Evolutionary conservation across 257 asterid genomes (phyloP).

Genomic region (Vinca minor): DNA sequence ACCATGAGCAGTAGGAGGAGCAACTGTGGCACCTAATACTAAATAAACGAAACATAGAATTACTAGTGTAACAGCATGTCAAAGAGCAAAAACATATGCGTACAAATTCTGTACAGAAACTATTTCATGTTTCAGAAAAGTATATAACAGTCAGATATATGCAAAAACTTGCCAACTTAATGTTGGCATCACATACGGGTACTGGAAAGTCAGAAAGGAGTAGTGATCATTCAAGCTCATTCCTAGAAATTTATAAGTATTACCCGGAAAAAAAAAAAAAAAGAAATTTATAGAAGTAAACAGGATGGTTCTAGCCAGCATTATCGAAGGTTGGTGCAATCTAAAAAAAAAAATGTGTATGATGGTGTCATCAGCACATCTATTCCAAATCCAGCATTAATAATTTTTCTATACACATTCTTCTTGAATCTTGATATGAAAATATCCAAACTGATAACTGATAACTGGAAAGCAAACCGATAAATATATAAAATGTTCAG

Average conservation of each 20-base stretch:
- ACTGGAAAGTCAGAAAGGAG: background rate
- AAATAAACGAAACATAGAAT: slow-evolving; percentile 18
- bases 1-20: slow-evolving; percentile 56
- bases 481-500: too few relatives aligned
- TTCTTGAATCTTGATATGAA: too few relatives aligned
- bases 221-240: background rate
- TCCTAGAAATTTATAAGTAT: too few relatives aligned
- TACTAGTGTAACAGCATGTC: slow-evolving; percentile 15
- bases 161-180: too few relatives aligned
- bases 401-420: too few relatives aligned
- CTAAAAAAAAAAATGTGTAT: background rate
- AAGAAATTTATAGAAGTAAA: too few relatives aligned
- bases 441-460: too few relatives aligned
- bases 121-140: background rate
- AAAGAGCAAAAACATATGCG: background rate
- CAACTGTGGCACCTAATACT: slow-evolving; percentile 59
- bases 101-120: background rate
- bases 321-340: background rate
- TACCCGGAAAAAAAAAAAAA: too few relatives aligned
- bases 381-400: too few relatives aligned
- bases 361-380: background rate
- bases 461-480: too few relatives aligned
- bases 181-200: background rate
- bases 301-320: background rate
- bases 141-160: background rate